Base-by-base conservation (phyloP, 2,329 filamentous ascomycete species). In the Beauveria scarabaeidicola region DNA sequence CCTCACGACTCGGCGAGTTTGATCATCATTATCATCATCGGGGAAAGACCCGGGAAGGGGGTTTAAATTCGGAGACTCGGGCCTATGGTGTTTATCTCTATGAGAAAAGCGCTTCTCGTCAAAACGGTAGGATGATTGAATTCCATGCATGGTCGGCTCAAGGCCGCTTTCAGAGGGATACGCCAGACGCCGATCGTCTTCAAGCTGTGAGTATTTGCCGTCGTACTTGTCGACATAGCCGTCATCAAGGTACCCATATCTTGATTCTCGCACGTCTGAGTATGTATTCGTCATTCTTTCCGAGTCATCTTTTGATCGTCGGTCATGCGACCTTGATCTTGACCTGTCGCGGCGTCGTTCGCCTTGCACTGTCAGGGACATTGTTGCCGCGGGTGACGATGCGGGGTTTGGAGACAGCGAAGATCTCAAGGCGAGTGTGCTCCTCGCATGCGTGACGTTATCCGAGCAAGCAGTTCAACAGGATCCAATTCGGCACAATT, bases 321-420 rank as follows among this genome's bases (percentile, higher is more conserved):
- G 67, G 60, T 72, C 70, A 62, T 71, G 69, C 72, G 77, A 67
- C 69, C 73, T 51, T 72, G 81, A 83, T 56, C 75, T 74, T 55
- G 79, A 78, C 57, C 79, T 78, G 52, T 72, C 76, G 58, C 77
- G 75, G 50, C 74, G 74, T 52, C 71, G 69, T 61, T 69, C 68
- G 59, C 77, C 75, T 61, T 78, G 77, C 57, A 81, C 76, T 59
- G 75, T 73, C 48, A 82, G 73, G 65, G 81, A 82, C 81, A 83
- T 84, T 66, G 61, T 65, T 56, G 23, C 17, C 8, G 46, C 29
- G 44, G 17, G 50, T 38, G 54, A 11, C 19, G 17, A 41, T 25
- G 46, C 32, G 29, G 32, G 21, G 51, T 41, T 17, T 21, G 36
- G 23, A 9, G 15, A 21, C 41, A 19, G 15, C 13, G 9, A 52